Evolutionary conservation across 2,329 filamentous ascomycete species (phyloP), one percentile per base, ranked within the genome.

Genomic region (Thelonectria blattea): DNA sequence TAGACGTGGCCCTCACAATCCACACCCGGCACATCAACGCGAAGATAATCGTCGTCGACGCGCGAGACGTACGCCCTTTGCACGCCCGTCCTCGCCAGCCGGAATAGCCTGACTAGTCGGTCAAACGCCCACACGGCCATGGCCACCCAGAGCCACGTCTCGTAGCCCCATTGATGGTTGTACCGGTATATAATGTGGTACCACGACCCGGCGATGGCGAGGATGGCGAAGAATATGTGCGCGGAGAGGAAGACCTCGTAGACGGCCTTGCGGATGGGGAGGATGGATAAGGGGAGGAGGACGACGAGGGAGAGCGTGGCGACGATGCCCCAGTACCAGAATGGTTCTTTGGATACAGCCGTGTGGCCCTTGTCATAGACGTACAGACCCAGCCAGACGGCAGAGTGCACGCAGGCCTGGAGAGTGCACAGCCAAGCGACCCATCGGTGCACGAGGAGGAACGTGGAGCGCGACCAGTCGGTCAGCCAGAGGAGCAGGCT

Each of bases 371-470:
- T 32, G 9, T 42, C 39, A 1, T 32, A 42, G 22, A 30, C 39
- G 7, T 52, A 52, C 37, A 41, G 18, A 9, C 37, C 51, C 24
- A 53, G 51, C 39, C 39, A 43, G 41, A 53, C 14, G 27, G 77
- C 66, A 4, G 75, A 77, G 70, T 85, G 82, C 0, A 84, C 32
- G 15, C 78, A 66, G 3, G 76, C 78, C 49, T 85, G 75, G 0
- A 83, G 42, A 2, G 76, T 75, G 45, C 73, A 76, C 11, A 84
- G 70, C 37, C 74, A 67, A 1, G 80, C 81, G 3, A 81, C 71
- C 79, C 79, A 83, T n/a, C 80, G 78, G 66, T 84, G 81, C 0
- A 83, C 68, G 1, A 83, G 66, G 7, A 83, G 56, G 62, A 74
- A 83, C 1, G 82, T 83, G 1, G 74, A 74, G 57, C 81, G 77